Evolutionary conservation across 805 yeast species (phyloP).

Genomic region (Yarrowia hollandica): DNA sequence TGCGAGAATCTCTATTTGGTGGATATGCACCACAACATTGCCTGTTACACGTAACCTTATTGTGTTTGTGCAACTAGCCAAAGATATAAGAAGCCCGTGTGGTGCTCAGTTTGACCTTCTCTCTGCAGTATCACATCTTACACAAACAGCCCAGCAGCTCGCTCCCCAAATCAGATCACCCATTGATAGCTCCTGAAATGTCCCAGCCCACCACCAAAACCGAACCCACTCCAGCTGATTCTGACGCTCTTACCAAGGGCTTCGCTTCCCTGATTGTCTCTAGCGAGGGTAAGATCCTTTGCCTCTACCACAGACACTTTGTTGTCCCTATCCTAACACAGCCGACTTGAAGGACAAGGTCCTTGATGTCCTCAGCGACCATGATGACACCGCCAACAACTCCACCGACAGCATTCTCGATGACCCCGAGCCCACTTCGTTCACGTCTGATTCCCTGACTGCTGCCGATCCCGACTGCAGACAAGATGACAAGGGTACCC

Average conservation of each 20-base stretch:
- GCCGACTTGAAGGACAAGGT: constrained; percentile 25
- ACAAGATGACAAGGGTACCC: not conserved
- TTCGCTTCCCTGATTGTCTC: constrained; percentile 15
- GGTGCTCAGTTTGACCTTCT: not conserved
- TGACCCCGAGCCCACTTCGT: constrained; percentile 21
- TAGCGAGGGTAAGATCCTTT: constrained; percentile 10
- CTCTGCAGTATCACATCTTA: not conserved
- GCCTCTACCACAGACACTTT: not conserved
- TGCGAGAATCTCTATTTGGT: too few relatives aligned
- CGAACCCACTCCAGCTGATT: not conserved
- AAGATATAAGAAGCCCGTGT: not conserved
- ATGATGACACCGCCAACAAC: constrained; percentile 2
- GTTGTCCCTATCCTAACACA: not conserved
- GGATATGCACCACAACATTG: too few relatives aligned
- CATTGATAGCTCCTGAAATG: constrained; percentile 24
- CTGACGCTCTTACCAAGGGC: not conserved
- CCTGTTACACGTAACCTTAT: not conserved
- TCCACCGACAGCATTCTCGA: constrained; percentile 12
- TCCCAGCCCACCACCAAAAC: not conserved
- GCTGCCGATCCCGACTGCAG: constrained; percentile 16
- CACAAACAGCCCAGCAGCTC: constrained; percentile 3
- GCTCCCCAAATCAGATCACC: not conserved
- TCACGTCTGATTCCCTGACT: constrained; percentile 26
- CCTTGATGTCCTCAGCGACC: constrained; percentile 21
- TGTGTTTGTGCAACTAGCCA: not conserved